Base-by-base conservation (phyloP, 306 rosid genomes). In the Castanea crenata region DNA sequence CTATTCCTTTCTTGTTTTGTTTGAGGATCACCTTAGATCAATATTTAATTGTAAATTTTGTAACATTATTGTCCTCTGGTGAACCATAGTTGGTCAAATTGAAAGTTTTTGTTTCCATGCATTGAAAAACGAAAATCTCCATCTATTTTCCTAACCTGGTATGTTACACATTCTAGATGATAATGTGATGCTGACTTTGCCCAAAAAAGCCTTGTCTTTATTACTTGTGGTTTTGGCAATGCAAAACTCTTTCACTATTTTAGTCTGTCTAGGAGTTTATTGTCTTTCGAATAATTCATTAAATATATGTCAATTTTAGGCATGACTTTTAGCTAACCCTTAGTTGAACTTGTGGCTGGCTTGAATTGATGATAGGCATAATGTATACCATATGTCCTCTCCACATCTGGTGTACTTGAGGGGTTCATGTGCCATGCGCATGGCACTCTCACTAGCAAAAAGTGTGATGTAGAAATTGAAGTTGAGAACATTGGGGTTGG, bases 351-450 rank as follows among this genome's bases (percentile, higher is more conserved):
- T 29, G 67, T 5, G 69, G 69, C 52, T 35, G n/a, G 3, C 15
- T 4, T 34, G 52, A 67, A 15, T 35, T 34, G 8, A 27, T 35
- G 38, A 35, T 68, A 34, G 72, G 6, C 52, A 10, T n/a, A 18
- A 16, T 16, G 56, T 44, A 34, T 74, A 10, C 65, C 25, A 12
- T 52, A 18, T 41, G 46, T 8, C n/a, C 73, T 65, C 70, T 65
- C 72, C 11, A 56, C 57, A 21, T 68, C 73, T 69, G 56, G 55
- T 32, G 75, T 21, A 46, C 56, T 21, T 70, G 23, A 64, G 13
- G 69, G 38, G 78, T 44, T 64, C 34, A 18, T 83, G 59, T 65
- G 31, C 54, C 18, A 69, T 27, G 25, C 46, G 65, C 51, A 71
- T 81, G n/a, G 63, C 21, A 69, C 41, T 65, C 46, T 32, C 71